Conservation (phyloP, 352 stramenopile species). For the Globisporangium nodosum region DNA sequence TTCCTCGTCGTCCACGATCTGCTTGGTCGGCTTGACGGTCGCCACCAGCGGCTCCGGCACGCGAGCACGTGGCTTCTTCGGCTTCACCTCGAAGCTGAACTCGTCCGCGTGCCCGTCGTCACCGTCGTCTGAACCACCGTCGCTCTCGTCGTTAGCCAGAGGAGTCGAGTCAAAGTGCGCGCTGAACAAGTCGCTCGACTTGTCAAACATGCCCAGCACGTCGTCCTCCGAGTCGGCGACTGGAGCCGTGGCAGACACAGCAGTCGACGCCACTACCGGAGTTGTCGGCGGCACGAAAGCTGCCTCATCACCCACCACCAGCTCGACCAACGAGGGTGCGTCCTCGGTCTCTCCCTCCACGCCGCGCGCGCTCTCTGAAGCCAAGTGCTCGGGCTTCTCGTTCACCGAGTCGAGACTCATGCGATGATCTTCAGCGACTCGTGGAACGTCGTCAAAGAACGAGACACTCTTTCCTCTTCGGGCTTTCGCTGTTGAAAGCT, state of each 20-base stretch:
- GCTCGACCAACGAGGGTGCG: neutral
- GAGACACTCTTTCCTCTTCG: neutral
- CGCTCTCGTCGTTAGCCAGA: slow-evolving; percentile 6
- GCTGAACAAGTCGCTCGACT: slow-evolving; percentile 7
- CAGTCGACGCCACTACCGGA: neutral
- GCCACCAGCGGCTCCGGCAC: neutral
- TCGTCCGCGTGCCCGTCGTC: slow-evolving; percentile 15
- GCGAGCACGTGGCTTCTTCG: slow-evolving; percentile 15
- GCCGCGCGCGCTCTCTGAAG: neutral
- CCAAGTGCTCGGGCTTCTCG: neutral
- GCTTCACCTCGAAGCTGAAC: slow-evolving; percentile 57
- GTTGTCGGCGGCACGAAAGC: neutral
- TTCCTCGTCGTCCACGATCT: slow-evolving; percentile 1
- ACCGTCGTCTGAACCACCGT: slow-evolving; percentile 8
- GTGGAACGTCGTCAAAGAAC: neutral
- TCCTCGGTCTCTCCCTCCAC: neutral
- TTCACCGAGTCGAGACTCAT: neutral
- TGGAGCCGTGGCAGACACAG: neutral
- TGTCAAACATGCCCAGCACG: slow-evolving; percentile 6
- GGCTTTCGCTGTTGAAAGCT: neutral
- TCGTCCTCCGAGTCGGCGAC: neutral
- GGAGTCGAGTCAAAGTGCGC: neutral
- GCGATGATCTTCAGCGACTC: neutral
- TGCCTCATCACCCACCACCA: neutral
- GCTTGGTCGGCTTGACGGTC: slow-evolving; percentile 1